Percentiles rank a stretch among this genome's conserved stretches.
phyloP scores from a whole-genome alignment of 495 filamentous ascomycete genomes.

The Neurospora terricola region DNA sequence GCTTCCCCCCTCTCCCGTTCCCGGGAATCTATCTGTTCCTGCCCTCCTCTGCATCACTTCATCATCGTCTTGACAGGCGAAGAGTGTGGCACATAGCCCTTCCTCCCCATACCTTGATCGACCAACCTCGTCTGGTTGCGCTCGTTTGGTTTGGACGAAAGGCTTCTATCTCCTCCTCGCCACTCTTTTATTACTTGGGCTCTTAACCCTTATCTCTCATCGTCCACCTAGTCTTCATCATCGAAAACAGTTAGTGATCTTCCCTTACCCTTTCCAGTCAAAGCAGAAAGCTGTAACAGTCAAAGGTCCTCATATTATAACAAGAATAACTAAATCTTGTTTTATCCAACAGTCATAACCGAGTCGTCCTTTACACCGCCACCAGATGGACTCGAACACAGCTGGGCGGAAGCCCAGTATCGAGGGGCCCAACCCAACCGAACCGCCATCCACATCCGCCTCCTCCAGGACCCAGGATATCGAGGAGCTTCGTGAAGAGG shows the following conservation, averaged over 20 bases:
- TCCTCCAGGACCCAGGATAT: conserved; percentile 28
- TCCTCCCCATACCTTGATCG: not conserved
- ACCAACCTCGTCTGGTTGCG: not conserved
- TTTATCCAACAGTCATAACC: not conserved
- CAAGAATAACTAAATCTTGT: not conserved
- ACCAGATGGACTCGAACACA: not conserved
- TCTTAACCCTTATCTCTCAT: not conserved
- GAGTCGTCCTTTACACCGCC: not conserved
- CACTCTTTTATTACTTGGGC: not conserved
- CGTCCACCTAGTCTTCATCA: not conserved
- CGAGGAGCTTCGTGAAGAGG: conserved; percentile 36
- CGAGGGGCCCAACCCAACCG: not conserved
- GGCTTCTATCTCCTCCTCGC: not conserved
- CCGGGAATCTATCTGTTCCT: not conserved
- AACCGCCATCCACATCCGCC: conserved; percentile 21
- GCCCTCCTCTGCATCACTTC: not conserved
- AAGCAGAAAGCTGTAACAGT: not conserved
- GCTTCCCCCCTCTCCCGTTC: not conserved
- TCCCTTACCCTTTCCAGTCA: not conserved
- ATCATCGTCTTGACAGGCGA: not conserved
- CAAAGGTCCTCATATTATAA: not conserved
- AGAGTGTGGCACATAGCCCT: not conserved
- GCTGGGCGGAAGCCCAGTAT: not conserved
- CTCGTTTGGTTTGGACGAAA: conserved; percentile 2
- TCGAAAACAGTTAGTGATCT: not conserved